phyloP scores from a whole-genome alignment of 2,329 filamentous ascomycete genomes.

The Sporothrix humicola region DNA sequence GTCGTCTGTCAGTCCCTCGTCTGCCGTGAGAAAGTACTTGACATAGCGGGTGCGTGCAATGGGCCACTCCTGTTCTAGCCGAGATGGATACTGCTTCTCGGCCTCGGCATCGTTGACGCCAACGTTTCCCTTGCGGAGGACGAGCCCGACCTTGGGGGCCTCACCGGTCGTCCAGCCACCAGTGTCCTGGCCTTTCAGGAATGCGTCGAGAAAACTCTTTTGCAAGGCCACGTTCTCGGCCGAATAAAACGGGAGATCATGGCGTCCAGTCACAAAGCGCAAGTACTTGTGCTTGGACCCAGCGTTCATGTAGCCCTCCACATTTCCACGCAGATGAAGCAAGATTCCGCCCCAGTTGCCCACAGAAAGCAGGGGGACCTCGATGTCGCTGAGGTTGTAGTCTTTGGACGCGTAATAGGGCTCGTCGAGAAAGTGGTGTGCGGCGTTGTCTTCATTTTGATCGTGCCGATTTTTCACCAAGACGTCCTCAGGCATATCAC shows the following conservation, averaged over 20 bases:
- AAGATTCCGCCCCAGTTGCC: slow-evolving; percentile 75
- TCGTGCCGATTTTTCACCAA: slow-evolving; percentile 56
- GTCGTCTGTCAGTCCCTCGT: slow-evolving; percentile 46
- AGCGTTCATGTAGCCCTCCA: slow-evolving; percentile 67
- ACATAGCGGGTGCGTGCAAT: slow-evolving; percentile 69
- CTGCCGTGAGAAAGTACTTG: slow-evolving; percentile 62
- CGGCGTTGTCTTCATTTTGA: slow-evolving; percentile 54
- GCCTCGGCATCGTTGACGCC: slow-evolving; percentile 68
- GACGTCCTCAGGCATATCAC: slow-evolving; percentile 60
- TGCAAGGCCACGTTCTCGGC: slow-evolving; percentile 71
- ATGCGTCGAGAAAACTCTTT: slow-evolving; percentile 70
- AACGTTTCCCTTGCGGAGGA: slow-evolving; percentile 68
- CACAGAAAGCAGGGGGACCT: slow-evolving; percentile 69
- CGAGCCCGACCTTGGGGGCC: slow-evolving; percentile 63
- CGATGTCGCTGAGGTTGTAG: slow-evolving; percentile 67
- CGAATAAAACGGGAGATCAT: slow-evolving; percentile 76
- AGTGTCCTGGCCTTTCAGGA: slow-evolving; percentile 69
- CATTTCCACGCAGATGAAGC: slow-evolving; percentile 71
- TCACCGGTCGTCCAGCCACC: slow-evolving; percentile 65
- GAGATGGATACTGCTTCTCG: slow-evolving; percentile 61
- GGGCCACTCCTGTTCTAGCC: slow-evolving; percentile 69
- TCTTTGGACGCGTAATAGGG: slow-evolving; percentile 69
- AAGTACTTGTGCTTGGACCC: slow-evolving; percentile 72
- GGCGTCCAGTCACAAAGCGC: slow-evolving; percentile 70
- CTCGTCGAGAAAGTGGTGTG: slow-evolving; percentile 65